Evolutionary conservation across 2,329 filamentous ascomycete species (phyloP).

Genomic region (Sodiomyces alkalinus): DNA sequence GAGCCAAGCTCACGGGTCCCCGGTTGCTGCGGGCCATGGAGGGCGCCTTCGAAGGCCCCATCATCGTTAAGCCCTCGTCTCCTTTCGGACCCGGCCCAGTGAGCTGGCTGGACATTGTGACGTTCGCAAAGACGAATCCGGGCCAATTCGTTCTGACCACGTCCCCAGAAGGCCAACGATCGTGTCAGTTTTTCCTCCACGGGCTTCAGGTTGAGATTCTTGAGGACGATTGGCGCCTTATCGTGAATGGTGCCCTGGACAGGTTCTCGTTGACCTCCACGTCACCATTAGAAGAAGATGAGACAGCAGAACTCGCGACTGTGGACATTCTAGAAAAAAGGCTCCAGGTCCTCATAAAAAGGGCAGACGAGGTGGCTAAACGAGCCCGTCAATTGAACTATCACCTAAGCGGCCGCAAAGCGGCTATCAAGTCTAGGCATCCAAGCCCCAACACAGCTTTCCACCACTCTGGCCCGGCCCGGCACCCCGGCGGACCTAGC

Average conservation of each 20-base stretch:
- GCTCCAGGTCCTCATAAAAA: slow-evolving; percentile 60
- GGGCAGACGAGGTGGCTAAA: slow-evolving; percentile 56
- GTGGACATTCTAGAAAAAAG: slow-evolving; percentile 73
- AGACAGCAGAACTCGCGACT: slow-evolving; percentile 70
- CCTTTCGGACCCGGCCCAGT: slow-evolving; percentile 40
- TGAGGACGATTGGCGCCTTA: slow-evolving; percentile 76
- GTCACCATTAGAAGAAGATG: slow-evolving; percentile 71
- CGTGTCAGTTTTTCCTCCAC: slow-evolving; percentile 72
- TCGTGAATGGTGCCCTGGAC: slow-evolving; percentile 69
- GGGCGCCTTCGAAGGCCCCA: slow-evolving; percentile 69
- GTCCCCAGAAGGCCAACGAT: slow-evolving; percentile 50
- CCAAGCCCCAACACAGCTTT: slow-evolving; percentile 23
- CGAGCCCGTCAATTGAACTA: slow-evolving; percentile 65
- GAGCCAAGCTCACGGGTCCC: slow-evolving; percentile 67
- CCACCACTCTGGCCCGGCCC: slow-evolving; percentile 17
- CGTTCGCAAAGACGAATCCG: slow-evolving; percentile 68
- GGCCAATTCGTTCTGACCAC: slow-evolving; percentile 62
- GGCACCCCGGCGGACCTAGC: slow-evolving; percentile 12
- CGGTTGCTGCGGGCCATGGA: slow-evolving; percentile 79
- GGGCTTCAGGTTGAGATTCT: slow-evolving; percentile 71
- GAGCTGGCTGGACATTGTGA: slow-evolving; percentile 74
- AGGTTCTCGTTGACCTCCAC: slow-evolving; percentile 57
- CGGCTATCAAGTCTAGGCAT: slow-evolving; percentile 53
- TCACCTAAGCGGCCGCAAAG: slow-evolving; percentile 57
- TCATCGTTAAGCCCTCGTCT: slow-evolving; percentile 38